Percentiles rank a stretch among this genome's conserved stretches.
Conservation (phyloP, 768 basidiomycete species). For the Serpula lacrymans region DNA sequence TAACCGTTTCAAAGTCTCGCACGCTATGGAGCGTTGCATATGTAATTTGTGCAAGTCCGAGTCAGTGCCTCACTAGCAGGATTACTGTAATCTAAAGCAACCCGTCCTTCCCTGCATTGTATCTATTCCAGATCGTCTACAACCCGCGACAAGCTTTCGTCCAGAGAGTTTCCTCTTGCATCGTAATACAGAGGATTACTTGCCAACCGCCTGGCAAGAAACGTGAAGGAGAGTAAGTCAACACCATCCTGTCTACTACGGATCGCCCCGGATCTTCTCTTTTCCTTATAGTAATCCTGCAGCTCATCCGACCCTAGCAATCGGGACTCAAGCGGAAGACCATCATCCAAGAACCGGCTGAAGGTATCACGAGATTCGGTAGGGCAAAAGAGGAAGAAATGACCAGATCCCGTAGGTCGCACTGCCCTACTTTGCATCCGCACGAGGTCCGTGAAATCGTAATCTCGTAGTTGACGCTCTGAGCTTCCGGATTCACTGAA, state of each 20-base stretch:
- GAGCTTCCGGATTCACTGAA: conserved; percentile 41
- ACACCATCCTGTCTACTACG: conserved; percentile 62
- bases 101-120: conserved; percentile 7
- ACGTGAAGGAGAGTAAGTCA: conserved; percentile 79
- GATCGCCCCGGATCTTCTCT: conserved; percentile 36
- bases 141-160: conserved; percentile 64
- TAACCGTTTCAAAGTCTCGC: no score
- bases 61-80: no score
- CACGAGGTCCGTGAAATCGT: conserved; percentile 75
- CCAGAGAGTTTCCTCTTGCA: conserved; percentile 38
- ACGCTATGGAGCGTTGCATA: no score
- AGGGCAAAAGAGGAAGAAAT: conserved; percentile 88
- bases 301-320: conserved; percentile 53
- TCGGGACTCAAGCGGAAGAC: conserved; percentile 84
- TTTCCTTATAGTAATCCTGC: conserved; percentile 42
- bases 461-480: conserved; percentile 75
- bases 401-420: conserved; percentile 53
- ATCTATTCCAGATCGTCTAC: conserved; percentile 48
- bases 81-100: not conserved
- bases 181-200: conserved; percentile 89
- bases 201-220: conserved; percentile 63
- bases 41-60: no score
- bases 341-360: conserved; percentile 75
- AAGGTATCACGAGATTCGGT: conserved; percentile 80
- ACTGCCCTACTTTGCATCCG: conserved; percentile 91